These are phyloP conservation scores for Penicillium paradoxum DNA, from an alignment of 495 filamentous ascomycete genomes.

Conservation along the genomic window DNA sequence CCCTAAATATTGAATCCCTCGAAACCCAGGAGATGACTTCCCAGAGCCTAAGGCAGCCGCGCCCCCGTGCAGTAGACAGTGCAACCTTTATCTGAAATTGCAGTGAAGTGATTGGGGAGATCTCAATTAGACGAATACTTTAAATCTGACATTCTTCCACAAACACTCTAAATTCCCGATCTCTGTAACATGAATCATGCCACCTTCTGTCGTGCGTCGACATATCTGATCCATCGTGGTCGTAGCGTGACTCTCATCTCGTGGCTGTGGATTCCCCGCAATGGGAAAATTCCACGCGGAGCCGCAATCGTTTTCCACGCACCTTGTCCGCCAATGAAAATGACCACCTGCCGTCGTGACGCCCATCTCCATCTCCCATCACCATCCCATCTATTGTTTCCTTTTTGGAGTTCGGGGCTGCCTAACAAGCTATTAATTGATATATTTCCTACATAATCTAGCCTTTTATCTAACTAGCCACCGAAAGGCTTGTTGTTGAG, in stretches of 20 bases:
- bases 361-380: constrained; percentile 8
- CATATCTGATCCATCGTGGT: neutral
- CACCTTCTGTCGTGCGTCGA: neutral
- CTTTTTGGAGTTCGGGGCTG: neutral
- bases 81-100: neutral
- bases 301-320: constrained; percentile 5
- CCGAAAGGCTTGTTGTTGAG: neutral
- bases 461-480: neutral
- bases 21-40: no score
- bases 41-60: neutral
- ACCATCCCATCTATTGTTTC: constrained; percentile 1
- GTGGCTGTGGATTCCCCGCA: neutral
- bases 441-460: neutral
- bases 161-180: neutral
- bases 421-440: neutral
- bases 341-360: constrained; percentile 9
- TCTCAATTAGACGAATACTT: neutral
- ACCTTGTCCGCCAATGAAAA: constrained; percentile 15
- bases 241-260: neutral
- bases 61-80: neutral
- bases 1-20: no score
- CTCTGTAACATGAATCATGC: neutral
- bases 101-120: neutral
- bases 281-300: neutral
- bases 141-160: neutral